Evolutionary conservation across 2,329 filamentous ascomycete genomes (phyloP), one percentile per base, ranked within the genome.

Genomic region (Microdochium paspali): DNA sequence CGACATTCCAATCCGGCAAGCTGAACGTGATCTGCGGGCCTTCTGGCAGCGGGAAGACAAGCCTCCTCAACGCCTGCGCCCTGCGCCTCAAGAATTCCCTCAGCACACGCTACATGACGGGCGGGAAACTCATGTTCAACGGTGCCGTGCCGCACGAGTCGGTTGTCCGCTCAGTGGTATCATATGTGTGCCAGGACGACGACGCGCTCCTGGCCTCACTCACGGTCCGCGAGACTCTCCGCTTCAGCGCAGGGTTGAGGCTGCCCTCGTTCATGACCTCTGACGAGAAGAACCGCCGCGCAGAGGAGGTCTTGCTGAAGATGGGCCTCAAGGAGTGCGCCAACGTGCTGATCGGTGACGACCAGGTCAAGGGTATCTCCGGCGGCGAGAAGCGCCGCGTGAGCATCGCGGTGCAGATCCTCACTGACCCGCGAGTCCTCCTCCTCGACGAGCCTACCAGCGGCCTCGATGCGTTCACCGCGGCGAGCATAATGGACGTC

Each of bases 11-110:
- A 44, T 77, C 86, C 0, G 84, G 85, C 0, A 69, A 76, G 13
- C 60, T 90, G 13, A 90, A 90, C 52, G 75, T 89, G 23, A 86
- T 90, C 53, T 89, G 90, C 85, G 86, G 86, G 0, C 86, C 86
- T 0, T 88, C 84, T 0, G 86, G 86, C 0, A 84, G 80, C 43
- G 86, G 86, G 1, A 90, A 90, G 61, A 89, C 85, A 0, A 85
- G 83, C 0, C 68, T 89, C 1, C 69, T 90, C 10, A 89, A 87
- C 57, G 74, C 82, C 1, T 85, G 90, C 76, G 84, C 86, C 1
- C 67, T 80, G 3, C 72, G 86, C 15, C 66, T 90, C 4, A 77
- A 79, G 24, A 79, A 79, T 48, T 80, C 77, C 1, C 54, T 80
- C 2, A 71, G 74, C 2, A 87, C 81, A 0, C 73, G 72, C 47